Evolutionary conservation across 495 filamentous ascomycete species (phyloP).

Genomic region (Xylaria intraflava): DNA sequence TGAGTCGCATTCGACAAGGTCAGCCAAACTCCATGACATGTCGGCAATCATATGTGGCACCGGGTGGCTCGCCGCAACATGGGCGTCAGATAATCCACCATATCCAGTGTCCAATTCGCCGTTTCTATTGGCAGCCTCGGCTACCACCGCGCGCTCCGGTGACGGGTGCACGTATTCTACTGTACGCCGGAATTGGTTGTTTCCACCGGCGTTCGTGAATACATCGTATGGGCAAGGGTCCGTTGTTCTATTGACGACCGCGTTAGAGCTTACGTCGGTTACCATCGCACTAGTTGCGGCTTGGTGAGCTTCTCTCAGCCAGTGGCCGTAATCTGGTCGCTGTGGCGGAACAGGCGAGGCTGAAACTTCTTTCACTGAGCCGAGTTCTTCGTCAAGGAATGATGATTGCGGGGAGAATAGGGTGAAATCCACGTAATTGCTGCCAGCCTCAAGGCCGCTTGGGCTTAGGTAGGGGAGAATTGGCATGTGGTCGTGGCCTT

Average conservation of each 20-base stretch:
- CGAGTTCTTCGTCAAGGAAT: conserved; percentile 38
- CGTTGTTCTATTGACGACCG: background rate
- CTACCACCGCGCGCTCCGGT: background rate
- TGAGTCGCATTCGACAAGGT: background rate
- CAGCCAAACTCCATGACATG: background rate
- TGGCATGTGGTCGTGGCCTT: conserved; percentile 16
- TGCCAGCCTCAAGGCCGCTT: conserved; percentile 29
- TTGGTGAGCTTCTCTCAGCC: background rate
- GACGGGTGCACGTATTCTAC: background rate
- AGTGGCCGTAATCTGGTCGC: background rate
- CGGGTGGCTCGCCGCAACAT: background rate
- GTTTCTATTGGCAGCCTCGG: background rate
- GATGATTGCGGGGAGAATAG: conserved; percentile 43
- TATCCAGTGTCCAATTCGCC: background rate
- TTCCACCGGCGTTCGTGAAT: background rate
- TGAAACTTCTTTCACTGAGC: conserved; percentile 17
- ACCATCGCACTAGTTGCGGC: background rate
- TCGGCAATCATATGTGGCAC: background rate
- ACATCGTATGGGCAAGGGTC: background rate
- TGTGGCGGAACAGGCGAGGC: conserved; percentile 13
- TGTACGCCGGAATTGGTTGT: background rate
- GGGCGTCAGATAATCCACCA: background rate
- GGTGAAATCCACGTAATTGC: conserved; percentile 45
- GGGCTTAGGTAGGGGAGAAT: conserved; percentile 39
- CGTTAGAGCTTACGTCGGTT: background rate